Percentiles rank a stretch among this genome's conserved stretches.
phyloP scores from a whole-genome alignment of 1,284 basidiomycete species.

The Golubevia pallescens region DNA sequence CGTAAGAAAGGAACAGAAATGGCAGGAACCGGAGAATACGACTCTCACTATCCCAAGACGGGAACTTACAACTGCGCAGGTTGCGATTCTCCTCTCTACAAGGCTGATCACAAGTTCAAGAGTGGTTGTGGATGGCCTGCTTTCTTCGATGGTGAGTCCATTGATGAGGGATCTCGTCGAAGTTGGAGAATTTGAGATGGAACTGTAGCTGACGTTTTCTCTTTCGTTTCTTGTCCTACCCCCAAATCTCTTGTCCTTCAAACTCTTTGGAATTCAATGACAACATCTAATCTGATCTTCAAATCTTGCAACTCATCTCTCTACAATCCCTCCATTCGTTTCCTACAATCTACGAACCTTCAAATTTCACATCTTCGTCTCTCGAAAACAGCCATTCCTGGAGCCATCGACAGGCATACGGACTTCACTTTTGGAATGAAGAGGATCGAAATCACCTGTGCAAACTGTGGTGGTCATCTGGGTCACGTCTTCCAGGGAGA shows the following conservation, averaged over 20 bases:
- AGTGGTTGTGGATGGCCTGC: slow-evolving; percentile 66
- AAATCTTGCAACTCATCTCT: no score
- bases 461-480: slow-evolving; percentile 66
- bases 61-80: slow-evolving; percentile 64
- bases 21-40: slow-evolving; percentile 64
- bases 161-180: no score
- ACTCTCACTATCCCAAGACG: slow-evolving; percentile 59
- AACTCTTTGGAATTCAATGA: no score
- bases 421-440: slow-evolving; percentile 65
- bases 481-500: slow-evolving; percentile 65
- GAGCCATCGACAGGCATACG: slow-evolving; percentile 57
- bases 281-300: no score
- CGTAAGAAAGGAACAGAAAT: slow-evolving; percentile 66
- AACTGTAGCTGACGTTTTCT: no score
- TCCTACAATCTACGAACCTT: no score
- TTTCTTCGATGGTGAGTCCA: not conserved
- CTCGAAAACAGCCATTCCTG: slow-evolving; percentile 32
- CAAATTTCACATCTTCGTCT: no score
- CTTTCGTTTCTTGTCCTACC: no score
- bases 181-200: no score
- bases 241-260: no score
- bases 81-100: slow-evolving; percentile 64
- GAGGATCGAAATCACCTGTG: slow-evolving; percentile 66
- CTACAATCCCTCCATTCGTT: no score
- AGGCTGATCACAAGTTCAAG: slow-evolving; percentile 63